Evolutionary conservation across 306 rosid species (phyloP).

Genomic region (Quercus aquifolioides): DNA sequence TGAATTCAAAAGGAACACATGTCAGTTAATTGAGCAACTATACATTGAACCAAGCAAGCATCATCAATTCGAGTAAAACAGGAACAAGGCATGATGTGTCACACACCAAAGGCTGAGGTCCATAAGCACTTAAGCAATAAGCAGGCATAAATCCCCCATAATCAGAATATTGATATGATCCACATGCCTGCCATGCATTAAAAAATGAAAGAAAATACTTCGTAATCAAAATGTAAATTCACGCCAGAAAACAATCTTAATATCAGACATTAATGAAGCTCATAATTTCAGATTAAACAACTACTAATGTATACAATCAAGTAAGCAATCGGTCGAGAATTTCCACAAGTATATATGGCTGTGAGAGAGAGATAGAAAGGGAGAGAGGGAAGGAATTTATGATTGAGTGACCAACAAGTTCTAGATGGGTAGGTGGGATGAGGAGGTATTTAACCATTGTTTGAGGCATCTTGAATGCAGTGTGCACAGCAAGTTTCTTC

Average conservation of each 20-base stretch:
- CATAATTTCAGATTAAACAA: background rate
- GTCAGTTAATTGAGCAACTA: background rate
- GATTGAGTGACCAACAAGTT: conserved; percentile 23
- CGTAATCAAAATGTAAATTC: background rate
- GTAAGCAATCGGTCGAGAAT: background rate
- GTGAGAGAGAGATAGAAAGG: background rate
- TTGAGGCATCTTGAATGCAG: conserved; percentile 12
- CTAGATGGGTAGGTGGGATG: conserved; percentile 15
- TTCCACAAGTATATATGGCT: background rate
- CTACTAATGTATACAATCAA: background rate
- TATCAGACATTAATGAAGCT: background rate
- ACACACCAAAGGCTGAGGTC: conserved; percentile 33
- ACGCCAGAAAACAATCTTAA: background rate
- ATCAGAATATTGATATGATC: conserved; percentile 20
- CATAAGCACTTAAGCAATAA: background rate
- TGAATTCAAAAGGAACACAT: background rate
- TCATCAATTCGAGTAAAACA: background rate
- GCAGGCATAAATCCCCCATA: conserved; percentile 26
- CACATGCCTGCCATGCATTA: conserved; percentile 14
- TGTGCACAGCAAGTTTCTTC: background rate
- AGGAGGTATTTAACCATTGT: conserved; percentile 13
- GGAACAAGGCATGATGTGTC: background rate
- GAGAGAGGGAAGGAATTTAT: conserved; percentile 8
- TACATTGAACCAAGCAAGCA: background rate
- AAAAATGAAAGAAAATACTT: background rate